Evolutionary conservation across 495 filamentous ascomycete species (phyloP), one percentile per base, ranked within the genome.

Genomic region (Penicillium desertorum): DNA sequence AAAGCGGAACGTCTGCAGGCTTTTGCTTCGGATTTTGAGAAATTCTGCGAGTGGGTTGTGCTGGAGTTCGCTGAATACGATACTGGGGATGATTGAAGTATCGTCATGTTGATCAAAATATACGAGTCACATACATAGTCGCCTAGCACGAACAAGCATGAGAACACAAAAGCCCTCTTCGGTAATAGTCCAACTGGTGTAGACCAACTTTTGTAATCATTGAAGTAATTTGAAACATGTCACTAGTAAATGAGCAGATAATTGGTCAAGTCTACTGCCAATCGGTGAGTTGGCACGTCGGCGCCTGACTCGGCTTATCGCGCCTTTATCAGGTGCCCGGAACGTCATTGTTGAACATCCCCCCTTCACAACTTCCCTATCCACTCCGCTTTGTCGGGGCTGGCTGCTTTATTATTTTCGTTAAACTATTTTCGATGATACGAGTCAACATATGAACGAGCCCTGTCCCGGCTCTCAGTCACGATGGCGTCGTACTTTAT

Each of bases 21-120:
- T 64, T 97, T 91, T 88, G 81, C 79, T 42, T 71, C 79, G 44
- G 81, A 87, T 47, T 97, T 93, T 85, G 94, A 98, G 75, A 77
- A 81, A 59, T 98, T 96, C 66, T 97, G 92, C 69, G 78, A 90
- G 50, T 98, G 92, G 92, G 76, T 98, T 53, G 88, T 96, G 8
- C 73, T 82, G 49, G 88, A 94, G 68, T 96, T 84, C 79, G 88
- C 86, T 16, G 82, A 87, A 45, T 78, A 82, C 62, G 76, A 75
- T 25, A 74, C 73, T 12, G 77, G 79, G 48, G 73, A 76, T 30
- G 64, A 56, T 29, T 53, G 36, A 53, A 27, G 36, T 16, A 23
- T 39, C 32, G 46, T 41, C 6, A n/a, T 23, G 19, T 19, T 32
- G 46, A 41, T 42, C 48, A 54, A 22, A 17, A 11, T 17, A 42